phyloP scores from a whole-genome alignment of 768 basidiomycete genomes.

The Leccinum boreale region DNA sequence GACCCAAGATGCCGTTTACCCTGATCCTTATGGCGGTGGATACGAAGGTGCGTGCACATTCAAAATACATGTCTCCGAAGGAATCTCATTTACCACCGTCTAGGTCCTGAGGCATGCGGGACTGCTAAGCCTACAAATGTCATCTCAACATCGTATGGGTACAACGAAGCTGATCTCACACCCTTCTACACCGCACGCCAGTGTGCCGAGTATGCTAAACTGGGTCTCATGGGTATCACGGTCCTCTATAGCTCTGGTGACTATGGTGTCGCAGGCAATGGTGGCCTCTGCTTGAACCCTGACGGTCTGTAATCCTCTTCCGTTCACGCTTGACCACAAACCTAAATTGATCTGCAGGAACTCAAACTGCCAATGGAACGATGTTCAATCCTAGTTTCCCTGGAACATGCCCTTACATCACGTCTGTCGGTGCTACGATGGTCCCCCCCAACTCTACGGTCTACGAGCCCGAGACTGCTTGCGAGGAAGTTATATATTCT shows the following conservation, averaged over 20 bases:
- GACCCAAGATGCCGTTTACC: conserved; percentile 24
- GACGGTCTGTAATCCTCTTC: conserved; percentile 16
- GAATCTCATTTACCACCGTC: neutral
- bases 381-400: conserved; percentile 45
- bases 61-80: neutral
- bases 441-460: conserved; percentile 34
- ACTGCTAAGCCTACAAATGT: conserved; percentile 34
- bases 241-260: conserved; percentile 46
- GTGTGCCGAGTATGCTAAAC: conserved; percentile 46
- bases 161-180: conserved; percentile 36
- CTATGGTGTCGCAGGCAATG: conserved; percentile 39
- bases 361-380: conserved; percentile 20
- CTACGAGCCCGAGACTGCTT: conserved; percentile 28
- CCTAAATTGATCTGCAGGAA: conserved; percentile 18
- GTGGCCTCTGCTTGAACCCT: conserved; percentile 30
- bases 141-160: conserved; percentile 40
- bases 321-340: neutral
- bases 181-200: conserved; percentile 38
- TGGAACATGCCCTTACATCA: conserved; percentile 42
- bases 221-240: conserved; percentile 40
- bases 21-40: conserved; percentile 23
- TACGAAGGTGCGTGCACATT: conserved; percentile 13
- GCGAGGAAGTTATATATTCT: conserved; percentile 27
- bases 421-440: conserved; percentile 47
- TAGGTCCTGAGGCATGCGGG: conserved; percentile 37